Percentiles rank a stretch among this genome's conserved stretches.
phyloP scores from a whole-genome alignment of 2,329 filamentous ascomycete genomes.

The Thyridium curvatum region DNA sequence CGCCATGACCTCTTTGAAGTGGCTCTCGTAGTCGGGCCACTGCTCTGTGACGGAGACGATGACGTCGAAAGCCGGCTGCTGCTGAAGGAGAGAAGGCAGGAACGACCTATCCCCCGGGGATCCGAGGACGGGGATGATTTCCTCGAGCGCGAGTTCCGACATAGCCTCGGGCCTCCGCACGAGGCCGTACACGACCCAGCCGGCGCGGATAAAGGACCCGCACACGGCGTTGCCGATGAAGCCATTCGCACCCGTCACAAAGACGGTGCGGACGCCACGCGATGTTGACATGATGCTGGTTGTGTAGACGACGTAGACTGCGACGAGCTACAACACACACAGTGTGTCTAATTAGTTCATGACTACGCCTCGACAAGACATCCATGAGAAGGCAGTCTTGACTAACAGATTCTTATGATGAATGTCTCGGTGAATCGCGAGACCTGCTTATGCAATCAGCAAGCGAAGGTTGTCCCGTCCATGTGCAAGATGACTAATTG shows the following conservation, averaged over 20 bases:
- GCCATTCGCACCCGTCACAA: constrained; percentile 41
- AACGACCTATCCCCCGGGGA: constrained; percentile 20
- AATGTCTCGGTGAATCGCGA: too few species aligned
- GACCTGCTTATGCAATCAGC: too few species aligned
- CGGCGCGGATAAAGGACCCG: constrained; percentile 36
- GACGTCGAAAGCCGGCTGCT: constrained; percentile 28
- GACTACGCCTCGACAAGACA: too few species aligned
- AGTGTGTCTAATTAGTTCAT: too few species aligned
- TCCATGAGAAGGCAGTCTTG: too few species aligned
- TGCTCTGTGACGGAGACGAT: constrained; percentile 37
- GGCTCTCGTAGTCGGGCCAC: constrained; percentile 27
- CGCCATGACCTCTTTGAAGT: constrained; percentile 27
- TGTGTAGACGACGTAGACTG: too few species aligned
- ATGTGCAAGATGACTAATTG: too few species aligned
- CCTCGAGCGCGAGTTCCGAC: constrained; percentile 20
- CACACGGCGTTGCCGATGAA: constrained; percentile 40
- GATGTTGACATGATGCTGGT: too few species aligned
- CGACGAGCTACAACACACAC: too few species aligned
- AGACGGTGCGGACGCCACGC: constrained; percentile 13
- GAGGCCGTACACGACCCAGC: constrained; percentile 38
- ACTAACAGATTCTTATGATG: too few species aligned
- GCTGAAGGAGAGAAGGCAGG: constrained; percentile 15
- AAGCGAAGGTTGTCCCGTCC: too few species aligned
- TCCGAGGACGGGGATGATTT: constrained; percentile 34
- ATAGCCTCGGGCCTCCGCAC: constrained; percentile 26